Evolutionary conservation across 192 early-diverging fungal genomes (phyloP).

Genomic region (Coemansia biformis): DNA sequence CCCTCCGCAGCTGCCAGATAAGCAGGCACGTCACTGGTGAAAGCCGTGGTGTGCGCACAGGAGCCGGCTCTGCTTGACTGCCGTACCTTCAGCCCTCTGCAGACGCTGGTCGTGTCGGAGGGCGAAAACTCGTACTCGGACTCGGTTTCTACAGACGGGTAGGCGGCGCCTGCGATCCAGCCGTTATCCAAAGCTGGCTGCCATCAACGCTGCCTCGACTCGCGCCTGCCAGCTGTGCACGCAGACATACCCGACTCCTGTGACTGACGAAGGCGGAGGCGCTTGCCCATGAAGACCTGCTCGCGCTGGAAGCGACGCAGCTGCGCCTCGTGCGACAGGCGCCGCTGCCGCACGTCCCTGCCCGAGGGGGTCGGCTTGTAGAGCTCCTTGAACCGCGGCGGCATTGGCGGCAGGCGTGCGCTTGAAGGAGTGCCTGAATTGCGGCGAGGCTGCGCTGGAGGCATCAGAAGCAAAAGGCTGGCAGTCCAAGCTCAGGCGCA

Average conservation of each 20-base stretch:
- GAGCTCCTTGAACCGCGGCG: constrained; percentile 32
- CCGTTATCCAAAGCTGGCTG: no score
- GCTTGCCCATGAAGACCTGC: constrained; percentile 63
- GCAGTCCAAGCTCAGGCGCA: no score
- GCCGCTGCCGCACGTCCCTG: constrained; percentile 51
- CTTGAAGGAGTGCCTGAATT: no score
- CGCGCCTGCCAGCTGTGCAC: no score
- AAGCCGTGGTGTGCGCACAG: no score
- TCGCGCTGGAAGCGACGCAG: constrained; percentile 63
- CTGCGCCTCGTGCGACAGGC: constrained; percentile 55
- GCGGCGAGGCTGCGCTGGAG: no score
- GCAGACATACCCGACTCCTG: constrained; percentile 21
- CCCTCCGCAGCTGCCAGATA: no score
- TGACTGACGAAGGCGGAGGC: constrained; percentile 48
- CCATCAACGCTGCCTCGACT: no score
- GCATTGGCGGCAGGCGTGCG: no score
- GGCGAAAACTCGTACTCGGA: constrained; percentile 44
- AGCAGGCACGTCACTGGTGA: no score
- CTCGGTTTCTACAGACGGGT: constrained; percentile 19
- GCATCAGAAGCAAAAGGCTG: not conserved
- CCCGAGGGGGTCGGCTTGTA: constrained; percentile 37
- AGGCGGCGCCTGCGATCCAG: no score
- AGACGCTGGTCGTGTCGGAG: constrained; percentile 11
- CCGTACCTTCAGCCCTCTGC: constrained; percentile 31
- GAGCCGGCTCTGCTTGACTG: not conserved